Evolutionary conservation across 108 stramenopile species (phyloP).

Genomic region (Conticribra guillardii): DNA sequence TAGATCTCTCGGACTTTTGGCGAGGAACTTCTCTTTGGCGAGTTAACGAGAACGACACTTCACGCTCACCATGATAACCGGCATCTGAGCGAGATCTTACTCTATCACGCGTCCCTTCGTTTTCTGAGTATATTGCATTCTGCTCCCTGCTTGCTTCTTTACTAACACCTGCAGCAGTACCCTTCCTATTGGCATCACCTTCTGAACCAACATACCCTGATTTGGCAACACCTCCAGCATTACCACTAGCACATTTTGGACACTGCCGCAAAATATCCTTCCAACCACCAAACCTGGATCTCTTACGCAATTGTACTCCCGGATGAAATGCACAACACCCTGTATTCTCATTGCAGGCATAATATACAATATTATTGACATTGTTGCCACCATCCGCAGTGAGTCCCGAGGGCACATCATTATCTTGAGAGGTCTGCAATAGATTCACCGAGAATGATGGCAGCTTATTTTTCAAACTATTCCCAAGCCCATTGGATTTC

Average conservation of each 20-base stretch:
- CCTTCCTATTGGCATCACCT: no score
- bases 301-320: conserved; percentile 29
- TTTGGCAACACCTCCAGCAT: not conserved
- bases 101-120: not conserved
- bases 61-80: not conserved
- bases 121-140: not conserved
- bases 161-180: not conserved
- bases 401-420: no score
- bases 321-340: conserved; percentile 48
- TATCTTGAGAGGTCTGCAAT: no score
- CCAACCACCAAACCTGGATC: conserved; percentile 43
- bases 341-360: conserved; percentile 40
- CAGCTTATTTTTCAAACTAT: not conserved
- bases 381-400: no score
- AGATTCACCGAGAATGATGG: no score
- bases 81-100: not conserved
- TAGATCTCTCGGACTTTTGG: not conserved
- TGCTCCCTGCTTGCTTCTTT: not conserved
- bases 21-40: not conserved
- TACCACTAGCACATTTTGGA: conserved; percentile 32
- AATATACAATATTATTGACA: conserved; percentile 27
- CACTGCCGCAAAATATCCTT: conserved; percentile 36
- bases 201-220: not conserved
- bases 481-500: not conserved
- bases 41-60: not conserved